Evolutionary conservation across 306 rosid genomes (phyloP).

Genomic region (Malus asiatica): DNA sequence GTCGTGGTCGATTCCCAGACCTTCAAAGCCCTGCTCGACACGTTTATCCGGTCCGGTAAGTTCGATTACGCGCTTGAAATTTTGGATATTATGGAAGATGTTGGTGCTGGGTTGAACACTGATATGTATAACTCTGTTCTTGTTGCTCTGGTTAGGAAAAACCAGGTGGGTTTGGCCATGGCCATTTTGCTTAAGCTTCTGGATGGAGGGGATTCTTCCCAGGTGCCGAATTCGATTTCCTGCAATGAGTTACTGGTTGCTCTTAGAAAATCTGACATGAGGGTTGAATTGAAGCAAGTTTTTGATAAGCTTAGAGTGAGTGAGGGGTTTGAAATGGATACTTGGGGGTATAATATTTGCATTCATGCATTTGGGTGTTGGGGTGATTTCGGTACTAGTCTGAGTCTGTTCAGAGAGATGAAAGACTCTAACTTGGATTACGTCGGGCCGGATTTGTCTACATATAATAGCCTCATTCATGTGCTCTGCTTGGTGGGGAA

Average conservation of each 20-base stretch:
- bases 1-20: constrained; percentile 41
- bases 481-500: constrained; percentile 68
- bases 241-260: constrained; percentile 57
- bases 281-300: constrained; percentile 44
- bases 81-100: constrained; percentile 30
- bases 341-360: constrained; percentile 58
- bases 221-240: constrained; percentile 24
- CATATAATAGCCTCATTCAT: constrained; percentile 63
- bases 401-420: constrained; percentile 60
- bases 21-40: constrained; percentile 46
- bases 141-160: constrained; percentile 45
- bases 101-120: constrained; percentile 25
- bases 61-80: constrained; percentile 43
- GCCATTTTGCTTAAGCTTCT: constrained; percentile 52
- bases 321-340: constrained; percentile 38
- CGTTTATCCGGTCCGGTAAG: constrained; percentile 40
- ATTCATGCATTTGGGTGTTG: constrained; percentile 81
- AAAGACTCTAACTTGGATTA: constrained; percentile 20
- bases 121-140: constrained; percentile 45
- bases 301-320: constrained; percentile 45
- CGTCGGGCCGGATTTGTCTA: constrained; percentile 58
- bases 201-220: constrained; percentile 2
- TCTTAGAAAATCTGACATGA: constrained; percentile 58
- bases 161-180: constrained; percentile 55
- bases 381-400: constrained; percentile 62